phyloP scores from a whole-genome alignment of 225 moss, liverwort and hornwort genomes.

The Takakia lepidozioides region DNA sequence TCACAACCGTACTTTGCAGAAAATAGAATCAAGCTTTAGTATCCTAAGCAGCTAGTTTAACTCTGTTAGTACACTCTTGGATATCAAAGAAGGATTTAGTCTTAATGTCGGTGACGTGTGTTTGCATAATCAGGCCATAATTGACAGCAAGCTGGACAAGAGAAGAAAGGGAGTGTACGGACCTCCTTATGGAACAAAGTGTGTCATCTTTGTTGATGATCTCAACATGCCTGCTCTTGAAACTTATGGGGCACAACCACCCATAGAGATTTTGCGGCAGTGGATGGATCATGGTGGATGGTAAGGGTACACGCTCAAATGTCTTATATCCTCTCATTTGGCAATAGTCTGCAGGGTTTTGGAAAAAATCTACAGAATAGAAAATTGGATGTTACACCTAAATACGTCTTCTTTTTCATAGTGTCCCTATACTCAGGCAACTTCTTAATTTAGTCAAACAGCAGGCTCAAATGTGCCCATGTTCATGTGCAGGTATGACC shows the following conservation, averaged over 20 bases:
- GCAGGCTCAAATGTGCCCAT: too few relatives aligned
- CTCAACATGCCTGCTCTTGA: conserved; percentile 84
- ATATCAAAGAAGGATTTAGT: too few relatives aligned
- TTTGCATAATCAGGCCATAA: conserved; percentile 45
- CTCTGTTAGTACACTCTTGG: too few relatives aligned
- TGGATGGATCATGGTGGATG: conserved; percentile 97
- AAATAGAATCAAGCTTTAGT: too few relatives aligned
- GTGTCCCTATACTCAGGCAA: too few relatives aligned
- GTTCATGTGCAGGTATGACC: conserved; percentile 47
- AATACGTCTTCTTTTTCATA: neutral
- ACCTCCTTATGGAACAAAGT: conserved; percentile 52
- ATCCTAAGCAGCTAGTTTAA: too few relatives aligned
- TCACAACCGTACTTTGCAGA: too few relatives aligned
- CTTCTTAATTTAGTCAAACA: too few relatives aligned
- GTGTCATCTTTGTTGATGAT: conserved; percentile 73
- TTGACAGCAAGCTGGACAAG: conserved; percentile 75
- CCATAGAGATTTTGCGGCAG: conserved; percentile 81
- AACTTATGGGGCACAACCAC: conserved; percentile 81
- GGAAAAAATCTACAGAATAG: too few relatives aligned
- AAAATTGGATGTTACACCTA: neutral
- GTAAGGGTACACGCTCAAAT: conserved; percentile 35
- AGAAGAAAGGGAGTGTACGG: conserved; percentile 59
- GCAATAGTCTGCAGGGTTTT: too few relatives aligned
- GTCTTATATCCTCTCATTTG: too few relatives aligned
- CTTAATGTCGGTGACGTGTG: neutral